A percentile compares a stretch with the other conserved stretches of the same genome.
Conservation (phyloP, 768 basidiomycete genomes). For the Agaricus blazei region DNA sequence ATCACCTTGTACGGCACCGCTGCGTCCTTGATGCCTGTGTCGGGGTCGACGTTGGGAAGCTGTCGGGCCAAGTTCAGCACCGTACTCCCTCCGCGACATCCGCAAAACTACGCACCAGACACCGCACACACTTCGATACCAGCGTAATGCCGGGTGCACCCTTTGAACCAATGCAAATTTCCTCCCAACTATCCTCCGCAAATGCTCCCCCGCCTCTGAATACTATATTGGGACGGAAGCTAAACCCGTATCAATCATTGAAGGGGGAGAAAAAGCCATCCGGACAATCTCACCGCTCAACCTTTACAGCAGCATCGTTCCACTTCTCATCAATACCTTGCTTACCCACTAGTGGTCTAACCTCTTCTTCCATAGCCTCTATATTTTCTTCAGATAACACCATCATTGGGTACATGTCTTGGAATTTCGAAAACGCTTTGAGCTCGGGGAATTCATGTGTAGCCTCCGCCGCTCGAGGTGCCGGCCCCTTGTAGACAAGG, state of each 20-base stretch:
- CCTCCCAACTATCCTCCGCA: conserved; percentile 66
- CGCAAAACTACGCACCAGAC: conserved; percentile 46
- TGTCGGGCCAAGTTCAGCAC: conserved; percentile 20
- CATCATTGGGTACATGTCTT: conserved; percentile 70
- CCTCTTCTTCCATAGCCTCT: conserved; percentile 40
- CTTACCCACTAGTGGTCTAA: conserved; percentile 40
- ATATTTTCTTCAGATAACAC: conserved; percentile 67
- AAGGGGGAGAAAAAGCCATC: neutral
- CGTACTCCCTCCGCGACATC: neutral
- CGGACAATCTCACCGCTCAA: conserved; percentile 49
- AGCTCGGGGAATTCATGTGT: conserved; percentile 55
- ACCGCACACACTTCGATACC: conserved; percentile 67
- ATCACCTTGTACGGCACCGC: conserved; percentile 74
- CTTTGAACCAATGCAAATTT: conserved; percentile 46
- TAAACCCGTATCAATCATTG: conserved; percentile 20
- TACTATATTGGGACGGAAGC: conserved; percentile 77
- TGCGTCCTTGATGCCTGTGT: conserved; percentile 58
- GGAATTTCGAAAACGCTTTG: conserved; percentile 50
- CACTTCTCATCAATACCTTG: conserved; percentile 49
- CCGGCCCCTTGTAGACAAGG: conserved; percentile 63
- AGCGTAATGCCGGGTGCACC: conserved; percentile 42
- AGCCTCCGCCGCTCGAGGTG: conserved; percentile 42
- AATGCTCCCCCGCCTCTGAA: conserved; percentile 64
- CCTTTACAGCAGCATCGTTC: conserved; percentile 41
- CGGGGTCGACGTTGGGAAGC: conserved; percentile 70